Conservation (phyloP, 2,329 filamentous ascomycete species). For the Colletotrichum agaves region DNA sequence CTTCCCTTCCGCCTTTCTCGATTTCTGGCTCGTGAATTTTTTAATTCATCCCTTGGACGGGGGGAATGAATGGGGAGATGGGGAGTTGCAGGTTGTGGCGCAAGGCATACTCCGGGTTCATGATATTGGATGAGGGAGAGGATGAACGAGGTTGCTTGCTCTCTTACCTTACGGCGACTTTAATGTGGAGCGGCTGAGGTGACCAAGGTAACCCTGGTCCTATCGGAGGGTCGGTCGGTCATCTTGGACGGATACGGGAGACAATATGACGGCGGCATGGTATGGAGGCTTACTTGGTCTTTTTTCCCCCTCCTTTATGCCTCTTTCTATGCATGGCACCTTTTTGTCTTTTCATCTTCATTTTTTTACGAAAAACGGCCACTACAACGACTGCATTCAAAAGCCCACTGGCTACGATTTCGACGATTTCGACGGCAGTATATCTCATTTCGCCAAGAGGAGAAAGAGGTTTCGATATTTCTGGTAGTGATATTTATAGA, state of each 20-base stretch:
- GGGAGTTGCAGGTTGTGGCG: conserved; percentile 33
- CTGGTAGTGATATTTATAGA: conserved; percentile 11
- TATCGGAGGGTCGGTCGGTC: neutral
- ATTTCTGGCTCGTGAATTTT: neutral
- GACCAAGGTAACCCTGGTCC: no score
- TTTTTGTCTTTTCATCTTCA: neutral
- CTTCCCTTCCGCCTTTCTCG: neutral
- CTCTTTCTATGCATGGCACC: neutral
- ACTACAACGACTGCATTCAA: neutral
- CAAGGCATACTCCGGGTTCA: conserved; percentile 34
- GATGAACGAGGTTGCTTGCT: conserved; percentile 17
- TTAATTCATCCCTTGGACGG: neutral
- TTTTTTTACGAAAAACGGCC: neutral
- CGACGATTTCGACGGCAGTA: neutral
- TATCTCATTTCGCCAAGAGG: neutral
- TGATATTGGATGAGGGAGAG: neutral
- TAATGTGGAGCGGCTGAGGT: conserved; percentile 1
- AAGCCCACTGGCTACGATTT: neutral
- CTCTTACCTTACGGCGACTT: neutral
- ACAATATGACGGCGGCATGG: neutral
- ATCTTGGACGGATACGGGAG: conserved; percentile 2
- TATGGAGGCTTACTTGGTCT: neutral
- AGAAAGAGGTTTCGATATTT: neutral
- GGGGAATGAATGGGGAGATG: conserved; percentile 17
- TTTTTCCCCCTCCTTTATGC: no score